Conservation (phyloP, 495 filamentous ascomycete genomes). For the Chlorociboria aeruginascens region DNA sequence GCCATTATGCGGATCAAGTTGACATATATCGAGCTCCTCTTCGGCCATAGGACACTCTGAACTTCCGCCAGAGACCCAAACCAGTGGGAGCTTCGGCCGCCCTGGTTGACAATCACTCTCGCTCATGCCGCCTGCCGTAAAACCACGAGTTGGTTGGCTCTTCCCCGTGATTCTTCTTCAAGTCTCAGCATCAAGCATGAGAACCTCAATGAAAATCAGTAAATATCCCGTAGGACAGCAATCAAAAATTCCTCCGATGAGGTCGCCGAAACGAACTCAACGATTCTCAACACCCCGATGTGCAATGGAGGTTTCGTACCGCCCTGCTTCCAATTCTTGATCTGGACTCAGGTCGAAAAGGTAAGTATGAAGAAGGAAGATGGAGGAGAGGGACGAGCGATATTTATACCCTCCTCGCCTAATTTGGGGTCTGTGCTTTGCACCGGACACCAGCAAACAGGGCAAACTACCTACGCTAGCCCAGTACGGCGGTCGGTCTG, state of each 20-base stretch:
- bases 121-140: not conserved
- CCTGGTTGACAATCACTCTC: not conserved
- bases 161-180: no score
- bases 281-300: slow-evolving; percentile 54
- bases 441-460: not conserved
- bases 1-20: no score
- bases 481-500: no score
- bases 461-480: not conserved
- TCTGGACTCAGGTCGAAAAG: slow-evolving; percentile 12
- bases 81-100: not conserved
- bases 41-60: no score
- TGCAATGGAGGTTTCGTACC: slow-evolving; percentile 64
- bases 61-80: no score
- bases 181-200: slow-evolving; percentile 29
- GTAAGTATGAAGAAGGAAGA: slow-evolving; percentile 17
- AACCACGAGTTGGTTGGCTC: slow-evolving; percentile 14
- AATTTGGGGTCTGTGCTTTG: not conserved
- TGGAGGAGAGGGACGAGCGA: not conserved
- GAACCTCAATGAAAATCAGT: slow-evolving; percentile 39
- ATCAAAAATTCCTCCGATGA: slow-evolving; percentile 62
- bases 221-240: slow-evolving; percentile 20
- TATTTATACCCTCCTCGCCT: slow-evolving; percentile 1
- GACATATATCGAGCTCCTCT: no score
- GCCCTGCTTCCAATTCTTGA: slow-evolving; percentile 12
- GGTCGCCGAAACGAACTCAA: slow-evolving; percentile 60